phyloP scores from a whole-genome alignment of 805 yeast genomes.

The Barnettozyma vustinii region DNA sequence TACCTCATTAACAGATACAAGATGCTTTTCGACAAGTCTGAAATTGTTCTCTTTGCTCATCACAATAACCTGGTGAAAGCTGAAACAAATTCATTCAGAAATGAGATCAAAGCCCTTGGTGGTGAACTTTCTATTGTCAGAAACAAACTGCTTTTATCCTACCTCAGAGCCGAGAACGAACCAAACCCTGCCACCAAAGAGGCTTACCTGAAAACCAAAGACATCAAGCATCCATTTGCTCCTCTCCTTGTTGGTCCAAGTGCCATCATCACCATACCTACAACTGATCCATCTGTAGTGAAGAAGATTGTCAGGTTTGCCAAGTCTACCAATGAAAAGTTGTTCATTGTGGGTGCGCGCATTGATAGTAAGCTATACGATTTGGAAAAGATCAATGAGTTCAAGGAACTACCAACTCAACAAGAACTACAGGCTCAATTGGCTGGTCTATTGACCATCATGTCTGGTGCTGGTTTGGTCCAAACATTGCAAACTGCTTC shows the following conservation, averaged over 20 bases:
- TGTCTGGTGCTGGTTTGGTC: constrained; percentile 88
- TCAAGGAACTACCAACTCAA: constrained; percentile 70
- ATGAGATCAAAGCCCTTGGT: constrained; percentile 58
- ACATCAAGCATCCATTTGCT: constrained; percentile 58
- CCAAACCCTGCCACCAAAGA: constrained; percentile 67
- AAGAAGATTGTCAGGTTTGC: constrained; percentile 55
- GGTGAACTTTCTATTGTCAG: constrained; percentile 66
- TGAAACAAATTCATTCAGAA: constrained; percentile 62
- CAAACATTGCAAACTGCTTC: constrained; percentile 71
- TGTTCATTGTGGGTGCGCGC: constrained; percentile 82
- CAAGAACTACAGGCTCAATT: constrained; percentile 74
- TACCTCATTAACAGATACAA: constrained; percentile 78
- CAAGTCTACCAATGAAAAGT: constrained; percentile 60
- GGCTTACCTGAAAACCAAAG: constrained; percentile 38
- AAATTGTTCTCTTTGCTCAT: constrained; percentile 74
- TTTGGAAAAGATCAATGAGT: constrained; percentile 45
- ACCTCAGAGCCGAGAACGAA: constrained; percentile 62
- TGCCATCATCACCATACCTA: constrained; percentile 64
- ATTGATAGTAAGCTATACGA: constrained; percentile 58
- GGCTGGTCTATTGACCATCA: constrained; percentile 73
- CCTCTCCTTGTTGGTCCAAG: constrained; percentile 81
- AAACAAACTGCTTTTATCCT: constrained; percentile 66
- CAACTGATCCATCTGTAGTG: constrained; percentile 66
- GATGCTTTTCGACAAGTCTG: constrained; percentile 57
- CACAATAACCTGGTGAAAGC: constrained; percentile 71